Conservation (phyloP, 106 monocot genomes). For the Ottelia alismoides region DNA sequence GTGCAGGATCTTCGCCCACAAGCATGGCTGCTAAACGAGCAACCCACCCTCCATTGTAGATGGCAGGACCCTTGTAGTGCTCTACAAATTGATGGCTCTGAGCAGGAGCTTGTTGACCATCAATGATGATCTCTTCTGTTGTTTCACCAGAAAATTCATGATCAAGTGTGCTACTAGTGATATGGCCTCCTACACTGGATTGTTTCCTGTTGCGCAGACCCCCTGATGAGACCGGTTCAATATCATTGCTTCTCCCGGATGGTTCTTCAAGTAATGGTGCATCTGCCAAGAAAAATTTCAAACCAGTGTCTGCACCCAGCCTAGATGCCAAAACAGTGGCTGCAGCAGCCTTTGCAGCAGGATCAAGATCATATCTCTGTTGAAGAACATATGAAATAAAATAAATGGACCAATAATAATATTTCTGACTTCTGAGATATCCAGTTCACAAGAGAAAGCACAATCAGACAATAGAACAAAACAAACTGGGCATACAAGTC, state of each 20-base stretch:
- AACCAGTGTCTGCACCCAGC: slow-evolving; percentile 59
- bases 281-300: slow-evolving; percentile 62
- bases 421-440: too few species aligned
- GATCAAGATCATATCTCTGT: slow-evolving; percentile 89
- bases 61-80: slow-evolving; percentile 27
- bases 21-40: slow-evolving; percentile 64
- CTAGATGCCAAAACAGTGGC: slow-evolving; percentile 78
- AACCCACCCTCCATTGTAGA: slow-evolving; percentile 49
- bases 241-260: slow-evolving; percentile 23
- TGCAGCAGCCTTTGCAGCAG: slow-evolving; percentile 78
- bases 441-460: too few species aligned
- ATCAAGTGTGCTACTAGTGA: too few species aligned
- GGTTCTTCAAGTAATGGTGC: slow-evolving; percentile 18
- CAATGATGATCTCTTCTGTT: too few species aligned
- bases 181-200: slow-evolving; percentile 18
- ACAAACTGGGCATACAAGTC: too few species aligned
- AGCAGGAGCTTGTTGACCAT: too few species aligned
- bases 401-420: too few species aligned
- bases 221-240: slow-evolving; percentile 20
- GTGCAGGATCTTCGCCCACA: slow-evolving; percentile 76
- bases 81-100: too few species aligned
- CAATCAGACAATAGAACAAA: too few species aligned
- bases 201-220: slow-evolving; percentile 58
- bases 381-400: too few species aligned
- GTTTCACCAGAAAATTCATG: too few species aligned